Base-by-base conservation (phyloP, 2,329 filamentous ascomycete genomes). In the Colletotrichum trifolii region DNA sequence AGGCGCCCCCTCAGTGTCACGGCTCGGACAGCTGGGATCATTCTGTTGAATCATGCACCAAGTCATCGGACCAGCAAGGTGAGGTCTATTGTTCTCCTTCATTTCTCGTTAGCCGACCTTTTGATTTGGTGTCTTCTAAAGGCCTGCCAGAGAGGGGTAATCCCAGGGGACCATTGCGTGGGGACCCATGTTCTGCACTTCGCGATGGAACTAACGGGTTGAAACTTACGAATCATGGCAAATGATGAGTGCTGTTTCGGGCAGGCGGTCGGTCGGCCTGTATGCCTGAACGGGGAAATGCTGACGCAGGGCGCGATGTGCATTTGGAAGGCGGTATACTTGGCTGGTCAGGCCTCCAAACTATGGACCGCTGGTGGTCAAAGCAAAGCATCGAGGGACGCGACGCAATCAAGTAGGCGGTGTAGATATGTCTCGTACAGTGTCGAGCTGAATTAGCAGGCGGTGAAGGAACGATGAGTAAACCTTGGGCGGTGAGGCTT, bases 131-230 rank as follows among this genome's bases (percentile, higher is more conserved):
- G 17, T 48, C 45, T 48, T 48, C 10, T 10, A 12, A 48, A 48
- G 15, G n/a, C 45, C n/a, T 25, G 15, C 45, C 34, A 48, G 45
- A 48, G 45, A 48, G 45, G 45, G 45, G 45, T 48, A 48, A 48
- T 34, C 45, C 45, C n/a, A 6, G 7, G 17, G 7, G 15, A 48
- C 45, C 17, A 48, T 48, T 48, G n/a, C 45, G 12, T 48, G 7
- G 17, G 45, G 45, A 48, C 34, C 45, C 12, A 48, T 48, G 15
- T 48, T 48, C 45, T 48, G 15, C 45, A 48, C 45, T 48, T 25
- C 17, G 15, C 17, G 12, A 48, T 48, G 34, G 45, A 48, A 12
- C 45, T 10, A 48, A 48, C 17, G 17, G 17, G 45, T 48, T 48
- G 3, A 48, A 48, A 33, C 15, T 39, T 48, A 6, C 45, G 12